Evolutionary conservation across 2,329 filamentous ascomycete species (phyloP).

Genomic region (Thelonectria rubi): DNA sequence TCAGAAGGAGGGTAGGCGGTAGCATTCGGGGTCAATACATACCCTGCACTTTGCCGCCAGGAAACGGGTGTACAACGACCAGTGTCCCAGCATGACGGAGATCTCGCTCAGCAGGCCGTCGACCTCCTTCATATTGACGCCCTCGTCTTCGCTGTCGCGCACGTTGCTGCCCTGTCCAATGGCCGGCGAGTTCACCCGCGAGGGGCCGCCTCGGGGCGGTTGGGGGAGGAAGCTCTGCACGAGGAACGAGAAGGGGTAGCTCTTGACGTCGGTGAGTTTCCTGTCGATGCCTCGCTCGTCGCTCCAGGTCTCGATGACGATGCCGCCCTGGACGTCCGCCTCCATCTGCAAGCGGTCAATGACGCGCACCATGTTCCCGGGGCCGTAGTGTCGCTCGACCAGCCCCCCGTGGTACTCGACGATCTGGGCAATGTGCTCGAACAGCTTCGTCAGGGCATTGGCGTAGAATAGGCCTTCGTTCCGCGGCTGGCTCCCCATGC

Average conservation of each 20-base stretch:
- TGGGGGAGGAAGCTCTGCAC: constrained; percentile 90
- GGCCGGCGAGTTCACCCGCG: constrained; percentile 81
- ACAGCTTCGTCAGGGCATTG: constrained; percentile 87
- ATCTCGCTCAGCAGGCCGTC: constrained; percentile 89
- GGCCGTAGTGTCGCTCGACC: constrained; percentile 93
- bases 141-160: constrained; percentile 83
- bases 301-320: constrained; percentile 93
- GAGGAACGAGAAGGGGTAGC: constrained; percentile 96
- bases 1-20: constrained; percentile 21
- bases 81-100: constrained; percentile 89
- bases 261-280: constrained; percentile 93
- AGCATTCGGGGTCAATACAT: constrained; percentile 47
- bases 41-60: constrained; percentile 86
- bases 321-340: constrained; percentile 94
- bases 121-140: constrained; percentile 96
- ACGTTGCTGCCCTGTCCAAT: constrained; percentile 61
- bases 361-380: constrained; percentile 92
- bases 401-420: constrained; percentile 90
- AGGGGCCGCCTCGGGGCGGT: constrained; percentile 70
- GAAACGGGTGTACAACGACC: constrained; percentile 93
- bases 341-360: constrained; percentile 93
- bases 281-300: constrained; percentile 88
- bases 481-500: constrained; percentile 54
- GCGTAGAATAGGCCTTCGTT: constrained; percentile 92
- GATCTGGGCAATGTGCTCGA: constrained; percentile 97